Percentiles rank a stretch among this genome's conserved stretches.
phyloP scores from a whole-genome alignment of 371 early-diverging fungal species.

The Lichtheimia ornata region DNA sequence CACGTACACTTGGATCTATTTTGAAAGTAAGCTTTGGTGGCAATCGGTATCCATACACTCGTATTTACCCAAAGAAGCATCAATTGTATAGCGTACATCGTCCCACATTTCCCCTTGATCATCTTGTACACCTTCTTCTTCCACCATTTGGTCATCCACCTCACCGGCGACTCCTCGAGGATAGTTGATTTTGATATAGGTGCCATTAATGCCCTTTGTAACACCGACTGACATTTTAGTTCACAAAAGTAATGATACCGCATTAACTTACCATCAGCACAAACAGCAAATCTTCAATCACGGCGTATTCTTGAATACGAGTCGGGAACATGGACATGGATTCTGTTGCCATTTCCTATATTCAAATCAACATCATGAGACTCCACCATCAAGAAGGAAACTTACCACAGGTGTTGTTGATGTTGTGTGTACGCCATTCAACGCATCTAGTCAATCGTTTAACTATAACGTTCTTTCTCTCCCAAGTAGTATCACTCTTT shows the following conservation, averaged over 20 bases:
- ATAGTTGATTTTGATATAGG: slow-evolving; percentile 57
- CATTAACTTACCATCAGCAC: slow-evolving; percentile 73
- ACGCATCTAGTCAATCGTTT: not conserved
- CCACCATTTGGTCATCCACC: slow-evolving; percentile 32
- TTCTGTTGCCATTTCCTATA: slow-evolving; percentile 2
- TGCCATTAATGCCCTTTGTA: slow-evolving; percentile 82
- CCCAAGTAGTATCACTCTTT: too few species aligned
- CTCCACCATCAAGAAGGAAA: not conserved
- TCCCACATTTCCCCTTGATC: slow-evolving; percentile 30
- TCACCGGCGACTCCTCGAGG: slow-evolving; percentile 20
- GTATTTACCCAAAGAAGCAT: slow-evolving; percentile 49
- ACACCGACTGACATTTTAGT: too few species aligned
- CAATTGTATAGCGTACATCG: slow-evolving; percentile 41
- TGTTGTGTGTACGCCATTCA: not conserved
- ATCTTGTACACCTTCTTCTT: slow-evolving; percentile 15
- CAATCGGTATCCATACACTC: not conserved
- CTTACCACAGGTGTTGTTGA: slow-evolving; percentile 4
- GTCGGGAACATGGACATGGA: slow-evolving; percentile 30
- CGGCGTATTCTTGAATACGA: slow-evolving; percentile 75
- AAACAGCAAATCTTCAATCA: slow-evolving; percentile 87
- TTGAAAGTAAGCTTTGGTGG: not conserved
- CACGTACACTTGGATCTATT: slow-evolving; percentile 77
- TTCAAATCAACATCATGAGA: not conserved
- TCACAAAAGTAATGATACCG: too few species aligned
- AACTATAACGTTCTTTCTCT: too few species aligned